Conservation (phyloP, 2,329 filamentous ascomycete species). For the Chalaropsis ovoidea region DNA sequence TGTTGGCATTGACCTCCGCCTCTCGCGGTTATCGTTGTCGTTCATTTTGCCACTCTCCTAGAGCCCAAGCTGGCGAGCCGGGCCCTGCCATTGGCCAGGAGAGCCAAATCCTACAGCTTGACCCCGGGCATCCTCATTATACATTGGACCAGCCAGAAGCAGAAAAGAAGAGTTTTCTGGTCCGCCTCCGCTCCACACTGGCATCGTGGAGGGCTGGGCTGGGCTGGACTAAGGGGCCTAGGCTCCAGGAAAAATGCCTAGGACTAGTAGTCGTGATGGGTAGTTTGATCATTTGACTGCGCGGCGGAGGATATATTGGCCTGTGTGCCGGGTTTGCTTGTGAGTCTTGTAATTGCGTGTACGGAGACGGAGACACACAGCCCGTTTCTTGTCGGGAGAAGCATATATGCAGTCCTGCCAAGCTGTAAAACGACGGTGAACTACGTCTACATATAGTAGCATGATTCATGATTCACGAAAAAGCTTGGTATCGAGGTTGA, state of each 20-base stretch:
- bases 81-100: background rate
- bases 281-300: background rate
- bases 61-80: background rate
- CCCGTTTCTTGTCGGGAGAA: background rate
- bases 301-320: background rate
- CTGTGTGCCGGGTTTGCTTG: background rate
- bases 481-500: background rate
- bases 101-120: too few species aligned
- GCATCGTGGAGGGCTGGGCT: background rate
- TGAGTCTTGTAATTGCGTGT: background rate
- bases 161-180: background rate
- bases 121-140: background rate
- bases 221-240: background rate
- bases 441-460: background rate
- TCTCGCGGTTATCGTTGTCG: slow-evolving; percentile 1
- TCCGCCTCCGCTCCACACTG: background rate
- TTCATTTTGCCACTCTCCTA: background rate
- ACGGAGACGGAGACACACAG: background rate
- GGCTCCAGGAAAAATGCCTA: background rate
- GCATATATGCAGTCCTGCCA: background rate
- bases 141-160: background rate
- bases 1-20: background rate
- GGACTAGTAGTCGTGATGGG: background rate
- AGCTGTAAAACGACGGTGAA: background rate
- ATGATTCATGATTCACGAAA: background rate